Conservation (phyloP, 2,329 filamentous ascomycete genomes). For the Kalmusia sp. region DNA sequence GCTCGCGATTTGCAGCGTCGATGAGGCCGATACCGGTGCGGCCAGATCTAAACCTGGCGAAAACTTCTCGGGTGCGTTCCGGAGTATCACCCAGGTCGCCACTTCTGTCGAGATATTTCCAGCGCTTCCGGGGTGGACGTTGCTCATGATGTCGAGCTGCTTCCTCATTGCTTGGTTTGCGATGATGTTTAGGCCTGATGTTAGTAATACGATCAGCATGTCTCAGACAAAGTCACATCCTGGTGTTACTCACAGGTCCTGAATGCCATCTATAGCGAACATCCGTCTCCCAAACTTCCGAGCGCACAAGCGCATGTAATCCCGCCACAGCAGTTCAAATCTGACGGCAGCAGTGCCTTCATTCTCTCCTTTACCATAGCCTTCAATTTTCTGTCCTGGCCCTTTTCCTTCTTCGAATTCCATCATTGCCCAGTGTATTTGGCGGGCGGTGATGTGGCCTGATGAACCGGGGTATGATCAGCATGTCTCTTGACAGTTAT, state of each 20-base stretch:
- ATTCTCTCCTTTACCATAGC: slow-evolving; percentile 75
- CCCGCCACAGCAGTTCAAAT: slow-evolving; percentile 76
- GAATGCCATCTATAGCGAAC: slow-evolving; percentile 71
- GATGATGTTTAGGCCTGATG: slow-evolving; percentile 9
- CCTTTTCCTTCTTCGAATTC: slow-evolving; percentile 71
- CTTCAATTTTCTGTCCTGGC: slow-evolving; percentile 40
- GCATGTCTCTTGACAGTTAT: neutral
- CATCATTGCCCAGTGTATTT: slow-evolving; percentile 73
- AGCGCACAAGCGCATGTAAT: slow-evolving; percentile 81
- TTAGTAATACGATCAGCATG: too few species aligned
- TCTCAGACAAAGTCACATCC: neutral
- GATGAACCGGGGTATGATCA: neutral
- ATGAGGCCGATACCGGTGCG: slow-evolving; percentile 79
- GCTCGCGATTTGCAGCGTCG: slow-evolving; percentile 77
- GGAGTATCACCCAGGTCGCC: slow-evolving; percentile 52
- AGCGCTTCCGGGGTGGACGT: slow-evolving; percentile 43
- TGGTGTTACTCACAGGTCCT: slow-evolving; percentile 41
- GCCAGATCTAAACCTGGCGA: slow-evolving; percentile 67
- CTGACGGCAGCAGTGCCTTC: slow-evolving; percentile 73
- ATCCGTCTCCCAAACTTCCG: slow-evolving; percentile 72
- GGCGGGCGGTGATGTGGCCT: slow-evolving; percentile 73
- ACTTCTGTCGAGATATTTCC: slow-evolving; percentile 33
- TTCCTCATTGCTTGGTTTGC: neutral
- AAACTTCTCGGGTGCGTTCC: slow-evolving; percentile 52
- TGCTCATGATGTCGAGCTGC: slow-evolving; percentile 43